phyloP scores from a whole-genome alignment of 768 basidiomycete genomes.

The Fomitopsis serialis region DNA sequence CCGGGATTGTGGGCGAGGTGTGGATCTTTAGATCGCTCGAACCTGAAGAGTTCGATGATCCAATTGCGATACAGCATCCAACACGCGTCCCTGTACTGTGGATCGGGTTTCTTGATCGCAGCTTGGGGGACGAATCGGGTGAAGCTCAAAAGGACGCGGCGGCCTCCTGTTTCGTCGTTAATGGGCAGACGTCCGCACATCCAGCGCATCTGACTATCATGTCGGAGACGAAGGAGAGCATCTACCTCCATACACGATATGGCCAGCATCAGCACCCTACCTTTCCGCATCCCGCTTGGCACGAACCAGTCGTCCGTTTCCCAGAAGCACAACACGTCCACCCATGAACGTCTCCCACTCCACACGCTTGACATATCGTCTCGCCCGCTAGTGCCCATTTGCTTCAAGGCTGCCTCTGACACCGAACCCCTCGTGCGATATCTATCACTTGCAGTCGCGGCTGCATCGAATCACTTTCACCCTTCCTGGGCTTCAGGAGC shows the following conservation, averaged over 20 bases:
- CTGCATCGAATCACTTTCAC: neutral
- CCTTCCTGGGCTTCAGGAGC: neutral
- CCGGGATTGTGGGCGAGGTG: conserved; percentile 9
- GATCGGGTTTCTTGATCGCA: conserved; percentile 6
- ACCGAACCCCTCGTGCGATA: neutral
- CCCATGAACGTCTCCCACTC: no score
- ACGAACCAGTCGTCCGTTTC: conserved; percentile 5
- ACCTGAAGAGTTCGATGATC: conserved; percentile 10
- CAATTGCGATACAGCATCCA: conserved; percentile 8
- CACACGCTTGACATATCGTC: neutral
- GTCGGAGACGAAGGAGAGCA: conserved; percentile 6
- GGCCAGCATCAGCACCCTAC: conserved; percentile 11
- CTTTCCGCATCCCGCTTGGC: conserved; percentile 8
- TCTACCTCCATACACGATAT: conserved; percentile 10
- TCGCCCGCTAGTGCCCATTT: conserved; percentile 5
- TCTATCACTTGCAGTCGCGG: neutral
- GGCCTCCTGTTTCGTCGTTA: neutral
- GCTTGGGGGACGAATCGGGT: neutral
- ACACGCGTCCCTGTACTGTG: neutral
- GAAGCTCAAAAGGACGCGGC: neutral
- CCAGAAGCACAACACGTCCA: conserved; percentile 4
- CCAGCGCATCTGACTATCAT: neutral
- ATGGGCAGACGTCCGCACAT: conserved; percentile 1
- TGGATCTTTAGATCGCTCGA: conserved; percentile 10
- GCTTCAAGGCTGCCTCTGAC: conserved; percentile 6